These are phyloP conservation scores for Allantophomopsis lycopodina DNA, from an alignment of 2,329 filamentous ascomycete species.

Conservation along the genomic window DNA sequence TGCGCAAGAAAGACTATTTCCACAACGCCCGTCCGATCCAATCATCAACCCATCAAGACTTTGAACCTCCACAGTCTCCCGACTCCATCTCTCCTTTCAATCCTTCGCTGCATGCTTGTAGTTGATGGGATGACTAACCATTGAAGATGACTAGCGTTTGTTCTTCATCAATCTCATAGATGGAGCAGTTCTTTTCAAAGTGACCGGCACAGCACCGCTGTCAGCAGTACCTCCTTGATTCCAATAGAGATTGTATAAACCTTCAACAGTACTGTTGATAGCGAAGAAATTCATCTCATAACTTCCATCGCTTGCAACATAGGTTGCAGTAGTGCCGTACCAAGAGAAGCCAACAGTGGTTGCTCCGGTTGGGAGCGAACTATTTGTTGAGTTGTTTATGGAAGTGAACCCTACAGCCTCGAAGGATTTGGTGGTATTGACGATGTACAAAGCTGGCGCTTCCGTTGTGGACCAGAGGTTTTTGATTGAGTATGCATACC, in stretches of 20 bases:
- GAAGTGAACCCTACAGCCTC: conserved; percentile 12
- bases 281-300: conserved; percentile 11
- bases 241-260: conserved; percentile 8
- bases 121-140: too few species aligned
- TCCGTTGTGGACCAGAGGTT: too few species aligned
- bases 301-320: conserved; percentile 3
- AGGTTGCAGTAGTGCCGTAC: conserved; percentile 15
- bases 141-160: too few species aligned
- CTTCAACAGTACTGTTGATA: conserved; percentile 2
- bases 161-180: too few species aligned
- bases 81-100: too few species aligned
- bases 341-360: conserved; percentile 12
- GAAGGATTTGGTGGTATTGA: conserved; percentile 5
- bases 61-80: too few species aligned
- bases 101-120: too few species aligned
- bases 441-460: conserved; percentile 2
- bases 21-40: too few species aligned
- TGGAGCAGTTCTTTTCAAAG: conserved; percentile 7
- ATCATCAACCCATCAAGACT: too few species aligned
- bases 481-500: too few species aligned
- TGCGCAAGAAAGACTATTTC: too few species aligned
- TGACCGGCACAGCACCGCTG: conserved; percentile 5
- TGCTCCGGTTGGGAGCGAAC: conserved; percentile 3
- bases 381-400: conserved; percentile 2
- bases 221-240: conserved; percentile 5